These are phyloP conservation scores for Sarocladiaceae sp. DNA, from an alignment of 2,329 filamentous ascomycete genomes.

Conservation along the genomic window DNA sequence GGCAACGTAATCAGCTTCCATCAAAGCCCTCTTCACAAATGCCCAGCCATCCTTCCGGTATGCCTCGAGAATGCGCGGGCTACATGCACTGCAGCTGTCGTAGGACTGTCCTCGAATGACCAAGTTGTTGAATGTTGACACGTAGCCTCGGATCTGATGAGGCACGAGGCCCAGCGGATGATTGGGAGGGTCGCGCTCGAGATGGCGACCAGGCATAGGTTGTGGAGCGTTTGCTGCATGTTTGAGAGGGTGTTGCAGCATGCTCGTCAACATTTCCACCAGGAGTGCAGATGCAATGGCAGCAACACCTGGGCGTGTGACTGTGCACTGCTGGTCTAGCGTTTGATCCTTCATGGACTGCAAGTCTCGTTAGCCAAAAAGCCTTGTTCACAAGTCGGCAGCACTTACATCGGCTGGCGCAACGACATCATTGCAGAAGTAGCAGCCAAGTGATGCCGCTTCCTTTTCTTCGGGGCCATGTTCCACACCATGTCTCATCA, in stretches of 20 bases:
- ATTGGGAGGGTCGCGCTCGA: conserved; percentile 51
- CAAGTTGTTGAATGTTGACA: conserved; percentile 70
- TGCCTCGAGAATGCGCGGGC: conserved; percentile 61
- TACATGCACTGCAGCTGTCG: conserved; percentile 78
- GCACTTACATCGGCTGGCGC: conserved; percentile 83
- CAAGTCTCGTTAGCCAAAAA: conserved; percentile 9
- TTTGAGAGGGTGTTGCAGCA: conserved; percentile 81
- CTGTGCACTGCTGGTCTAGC: conserved; percentile 95
- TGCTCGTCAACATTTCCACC: conserved; percentile 82
- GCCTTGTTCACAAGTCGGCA: background rate
- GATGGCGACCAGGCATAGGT: conserved; percentile 30
- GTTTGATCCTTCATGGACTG: conserved; percentile 93
- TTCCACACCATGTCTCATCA: conserved; percentile 88
- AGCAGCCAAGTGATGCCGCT: conserved; percentile 78
- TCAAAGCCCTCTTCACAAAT: conserved; percentile 71
- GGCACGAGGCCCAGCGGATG: conserved; percentile 68
- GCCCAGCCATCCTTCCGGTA: conserved; percentile 69
- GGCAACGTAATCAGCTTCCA: conserved; percentile 73
- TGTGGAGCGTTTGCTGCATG: conserved; percentile 56
- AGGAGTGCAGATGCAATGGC: conserved; percentile 87
- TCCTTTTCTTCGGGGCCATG: conserved; percentile 44
- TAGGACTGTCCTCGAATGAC: conserved; percentile 71
- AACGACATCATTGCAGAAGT: conserved; percentile 98
- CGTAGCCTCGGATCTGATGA: conserved; percentile 75
- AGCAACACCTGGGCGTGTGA: conserved; percentile 88